phyloP scores from a whole-genome alignment of 768 basidiomycete genomes.

The Podaxis pistillaris region DNA sequence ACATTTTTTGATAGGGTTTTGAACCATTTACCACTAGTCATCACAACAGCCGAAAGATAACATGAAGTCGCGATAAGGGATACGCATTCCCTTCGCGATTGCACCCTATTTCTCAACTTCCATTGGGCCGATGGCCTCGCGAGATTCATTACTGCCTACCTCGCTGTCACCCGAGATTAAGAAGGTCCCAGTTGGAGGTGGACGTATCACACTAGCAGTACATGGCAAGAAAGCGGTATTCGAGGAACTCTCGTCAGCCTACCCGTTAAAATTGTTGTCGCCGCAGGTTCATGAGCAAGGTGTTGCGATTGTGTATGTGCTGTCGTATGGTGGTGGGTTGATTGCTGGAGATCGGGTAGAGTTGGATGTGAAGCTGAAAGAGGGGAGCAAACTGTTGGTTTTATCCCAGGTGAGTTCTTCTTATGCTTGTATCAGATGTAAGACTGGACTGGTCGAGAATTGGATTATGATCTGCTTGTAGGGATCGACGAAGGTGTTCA shows the following conservation, averaged over 20 bases:
- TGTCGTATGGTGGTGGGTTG: constrained; percentile 91
- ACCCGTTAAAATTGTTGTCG: constrained; percentile 87
- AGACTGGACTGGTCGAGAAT: not conserved
- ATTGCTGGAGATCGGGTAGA: constrained; percentile 80
- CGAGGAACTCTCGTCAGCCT: constrained; percentile 72
- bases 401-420: constrained; percentile 75
- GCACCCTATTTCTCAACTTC: not conserved
- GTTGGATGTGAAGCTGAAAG: constrained; percentile 59
- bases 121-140: not conserved
- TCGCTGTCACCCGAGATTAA: not conserved
- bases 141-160: not conserved
- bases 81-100: not conserved
- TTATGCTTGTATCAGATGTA: not conserved
- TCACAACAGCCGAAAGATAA: not conserved
- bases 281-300: constrained; percentile 50
- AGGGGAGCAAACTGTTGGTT: constrained; percentile 60
- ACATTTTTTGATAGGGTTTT: too few species aligned
- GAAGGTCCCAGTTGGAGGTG: constrained; percentile 44
- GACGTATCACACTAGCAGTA: constrained; percentile 52
- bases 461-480: constrained; percentile 24
- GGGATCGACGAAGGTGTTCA: constrained; percentile 97
- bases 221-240: constrained; percentile 62
- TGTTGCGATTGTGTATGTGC: constrained; percentile 71
- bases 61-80: constrained; percentile 1
- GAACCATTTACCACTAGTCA: not conserved